Percentiles rank a stretch among this genome's conserved stretches.
Evolutionary conservation across 169 alveolate genomes (phyloP).

Genomic region (Babesia gibsoni): DNA sequence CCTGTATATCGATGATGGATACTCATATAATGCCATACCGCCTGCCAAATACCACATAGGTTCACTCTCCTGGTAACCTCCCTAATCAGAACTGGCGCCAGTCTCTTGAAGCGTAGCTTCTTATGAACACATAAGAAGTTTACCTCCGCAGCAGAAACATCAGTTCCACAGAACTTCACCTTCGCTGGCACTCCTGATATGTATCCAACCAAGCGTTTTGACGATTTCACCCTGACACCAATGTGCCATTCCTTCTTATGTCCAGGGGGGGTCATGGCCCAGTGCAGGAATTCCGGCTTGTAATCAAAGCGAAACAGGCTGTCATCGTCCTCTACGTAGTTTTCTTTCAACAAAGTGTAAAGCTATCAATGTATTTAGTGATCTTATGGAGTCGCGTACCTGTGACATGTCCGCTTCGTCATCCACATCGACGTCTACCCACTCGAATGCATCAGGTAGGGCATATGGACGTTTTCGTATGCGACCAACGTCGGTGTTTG

Average conservation of each 20-base stretch:
- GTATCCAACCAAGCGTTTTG: constrained; percentile 85
- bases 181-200: constrained; percentile 93
- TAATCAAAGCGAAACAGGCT: constrained; percentile 95
- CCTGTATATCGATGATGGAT: background rate
- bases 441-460: constrained; percentile 89
- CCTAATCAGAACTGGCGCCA: constrained; percentile 91
- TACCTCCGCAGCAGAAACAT: constrained; percentile 89
- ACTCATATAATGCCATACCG: constrained; percentile 71
- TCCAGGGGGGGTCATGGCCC: constrained; percentile 95
- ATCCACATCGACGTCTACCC: constrained; percentile 87
- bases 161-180: constrained; percentile 74
- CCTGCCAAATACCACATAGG: constrained; percentile 92
- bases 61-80: constrained; percentile 97
- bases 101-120: constrained; percentile 92
- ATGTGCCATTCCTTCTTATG: constrained; percentile 87
- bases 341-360: constrained; percentile 84
- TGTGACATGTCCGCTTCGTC: constrained; percentile 73
- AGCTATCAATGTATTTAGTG: constrained; percentile 62
- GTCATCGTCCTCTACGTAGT: constrained; percentile 98
- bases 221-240: constrained; percentile 86
- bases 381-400: background rate
- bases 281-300: constrained; percentile 88
- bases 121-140: constrained; percentile 97
- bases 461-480: constrained; percentile 20
- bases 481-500: background rate